Conservation (phyloP, 2,329 filamentous ascomycete genomes). For the Aspergillus sp. region DNA sequence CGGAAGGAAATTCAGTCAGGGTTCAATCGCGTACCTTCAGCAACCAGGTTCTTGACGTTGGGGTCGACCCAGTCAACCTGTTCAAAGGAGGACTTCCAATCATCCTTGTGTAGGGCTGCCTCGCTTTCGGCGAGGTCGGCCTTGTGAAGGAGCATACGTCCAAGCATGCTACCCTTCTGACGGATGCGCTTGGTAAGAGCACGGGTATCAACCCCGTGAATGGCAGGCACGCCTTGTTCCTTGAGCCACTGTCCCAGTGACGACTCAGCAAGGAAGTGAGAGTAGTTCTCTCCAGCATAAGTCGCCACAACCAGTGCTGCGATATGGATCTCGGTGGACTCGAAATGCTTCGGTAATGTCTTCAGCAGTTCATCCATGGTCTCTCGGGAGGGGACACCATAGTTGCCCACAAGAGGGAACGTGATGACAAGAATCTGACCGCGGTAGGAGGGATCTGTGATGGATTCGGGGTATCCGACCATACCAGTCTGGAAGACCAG, state of each 20-base stretch:
- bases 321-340: conserved; percentile 90
- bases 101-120: conserved; percentile 44
- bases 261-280: conserved; percentile 87
- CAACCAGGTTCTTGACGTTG: conserved; percentile 89
- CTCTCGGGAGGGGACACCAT: conserved; percentile 89
- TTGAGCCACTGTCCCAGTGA: conserved; percentile 95
- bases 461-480: conserved; percentile 96
- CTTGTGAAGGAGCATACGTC: conserved; percentile 80
- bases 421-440: conserved; percentile 97
- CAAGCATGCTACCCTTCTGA: conserved; percentile 94
- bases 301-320: conserved; percentile 88
- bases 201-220: conserved; percentile 93
- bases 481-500: conserved; percentile 99
- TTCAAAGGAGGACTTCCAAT: conserved; percentile 70
- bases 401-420: conserved; percentile 94
- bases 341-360: conserved; percentile 89
- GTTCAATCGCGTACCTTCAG: conserved; percentile 72
- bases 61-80: conserved; percentile 87
- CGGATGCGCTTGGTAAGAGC: conserved; percentile 93
- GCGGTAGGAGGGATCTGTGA: conserved; percentile 85
- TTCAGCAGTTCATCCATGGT: conserved; percentile 81
- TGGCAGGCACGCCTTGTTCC: conserved; percentile 90
- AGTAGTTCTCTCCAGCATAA: conserved; percentile 93
- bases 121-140: conserved; percentile 43
- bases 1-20: neutral